phyloP scores from a whole-genome alignment of 768 basidiomycete genomes.

The Russula griseocarnosa region DNA sequence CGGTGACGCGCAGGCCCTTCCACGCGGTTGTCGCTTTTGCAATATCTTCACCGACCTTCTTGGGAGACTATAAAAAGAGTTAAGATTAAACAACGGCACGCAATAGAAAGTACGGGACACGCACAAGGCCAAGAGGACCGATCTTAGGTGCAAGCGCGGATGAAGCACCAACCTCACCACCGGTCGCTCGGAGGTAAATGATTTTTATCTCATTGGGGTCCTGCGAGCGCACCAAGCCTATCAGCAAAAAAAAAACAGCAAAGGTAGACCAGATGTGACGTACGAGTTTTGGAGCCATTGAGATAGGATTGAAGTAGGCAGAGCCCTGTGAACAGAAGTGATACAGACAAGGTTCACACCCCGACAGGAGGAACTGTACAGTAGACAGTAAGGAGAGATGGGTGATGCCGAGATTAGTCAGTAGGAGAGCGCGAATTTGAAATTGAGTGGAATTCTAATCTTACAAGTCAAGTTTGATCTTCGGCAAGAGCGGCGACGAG shows the following conservation, averaged over 20 bases:
- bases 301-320: slow-evolving; percentile 26
- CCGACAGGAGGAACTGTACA: slow-evolving; percentile 22
- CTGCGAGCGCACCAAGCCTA: slow-evolving; percentile 38
- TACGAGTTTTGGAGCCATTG: slow-evolving; percentile 81
- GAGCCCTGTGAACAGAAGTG: slow-evolving; percentile 34
- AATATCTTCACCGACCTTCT: slow-evolving; percentile 99
- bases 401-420: neutral
- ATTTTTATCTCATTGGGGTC: slow-evolving; percentile 99
- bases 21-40: slow-evolving; percentile 97
- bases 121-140: slow-evolving; percentile 97
- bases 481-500: neutral
- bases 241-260: neutral
- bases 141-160: slow-evolving; percentile 99
- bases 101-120: slow-evolving; percentile 32
- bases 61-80: slow-evolving; percentile 73
- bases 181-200: slow-evolving; percentile 97
- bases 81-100: slow-evolving; percentile 17
- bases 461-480: neutral
- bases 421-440: slow-evolving; percentile 2
- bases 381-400: neutral
- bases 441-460: slow-evolving; percentile 7
- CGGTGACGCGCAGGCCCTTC: slow-evolving; percentile 99
- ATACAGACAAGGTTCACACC: slow-evolving; percentile 13
- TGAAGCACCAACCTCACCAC: slow-evolving; percentile 99
- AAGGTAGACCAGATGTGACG: slow-evolving; percentile 29